Evolutionary conservation across 768 basidiomycete genomes (phyloP), one percentile per base, ranked within the genome.

Genomic region (Scleroderma bovista): DNA sequence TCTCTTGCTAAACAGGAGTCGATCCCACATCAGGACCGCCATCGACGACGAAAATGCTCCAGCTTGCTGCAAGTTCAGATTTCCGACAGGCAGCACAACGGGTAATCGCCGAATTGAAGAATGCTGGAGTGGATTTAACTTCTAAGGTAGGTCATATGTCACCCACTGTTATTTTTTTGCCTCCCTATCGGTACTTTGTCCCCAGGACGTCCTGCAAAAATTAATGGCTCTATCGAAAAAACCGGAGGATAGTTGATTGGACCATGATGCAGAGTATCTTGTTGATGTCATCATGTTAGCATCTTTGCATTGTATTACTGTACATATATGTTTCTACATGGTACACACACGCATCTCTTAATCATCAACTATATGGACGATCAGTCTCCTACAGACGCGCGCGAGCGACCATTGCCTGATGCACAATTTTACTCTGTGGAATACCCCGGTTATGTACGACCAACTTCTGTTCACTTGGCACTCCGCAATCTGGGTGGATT

Each of bases 381-480:
- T 24, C 52, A 2, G 32, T 29, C 53, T 3, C 51, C 58, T 10
- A 44, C 52, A n/a, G 54, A 61, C 33, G 76, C 76, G 0, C 69
- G 66, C 15, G 67, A 72, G 34, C 66, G 46, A 17, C 69, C 75
- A 2, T 69, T 91, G 2, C 80, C 84, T 19, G 71, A 76, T 31
- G 71, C 74, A 6, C 72, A 80, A 26, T 87, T 84, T 63, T 87
- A 86, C 61, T 86, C 90, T 5, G 73, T 95, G 53, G 93, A 96
- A 66, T 95, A 93, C 69, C 93, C 93, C 7, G 93, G 93, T 53
- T 90, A 91, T 56, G 83, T 96, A 47, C 69, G 75, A 13, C 67
- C 74, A 3, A 62, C 75, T 1, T 87, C 90, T 31, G 75, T 84
- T 5, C 73, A 81, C 0, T 56, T 73, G 16, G 89, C 85, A 2